These are phyloP conservation scores for Botrytis deweyae DNA, from an alignment of 2,329 filamentous ascomycete species.

Conservation along the genomic window DNA sequence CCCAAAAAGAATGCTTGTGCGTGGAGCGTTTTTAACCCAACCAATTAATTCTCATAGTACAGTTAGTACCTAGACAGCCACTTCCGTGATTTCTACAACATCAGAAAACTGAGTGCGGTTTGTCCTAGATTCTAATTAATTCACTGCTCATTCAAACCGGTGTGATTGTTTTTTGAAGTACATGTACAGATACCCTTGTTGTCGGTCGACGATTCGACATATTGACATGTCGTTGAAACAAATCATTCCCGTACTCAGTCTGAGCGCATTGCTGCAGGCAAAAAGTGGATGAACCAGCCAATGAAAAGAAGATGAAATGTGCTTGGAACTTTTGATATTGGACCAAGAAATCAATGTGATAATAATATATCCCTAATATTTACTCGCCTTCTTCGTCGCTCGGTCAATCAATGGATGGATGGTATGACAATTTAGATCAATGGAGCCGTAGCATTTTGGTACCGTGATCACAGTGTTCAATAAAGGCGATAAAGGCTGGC, in stretches of 20 bases:
- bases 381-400: neutral
- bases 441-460: neutral
- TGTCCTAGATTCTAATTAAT: neutral
- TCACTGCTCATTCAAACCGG: neutral
- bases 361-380: neutral
- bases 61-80: neutral
- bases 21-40: neutral
- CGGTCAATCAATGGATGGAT: neutral
- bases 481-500: neutral
- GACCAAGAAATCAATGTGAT: neutral
- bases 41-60: neutral
- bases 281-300: neutral
- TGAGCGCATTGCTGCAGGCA: neutral
- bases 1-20: neutral
- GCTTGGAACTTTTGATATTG: constrained; percentile 2
- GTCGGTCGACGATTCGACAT: neutral
- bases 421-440: neutral
- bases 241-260: constrained; percentile 1
- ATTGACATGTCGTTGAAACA: constrained; percentile 2
- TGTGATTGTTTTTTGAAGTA: neutral
- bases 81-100: constrained; percentile 4
- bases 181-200: constrained; percentile 7
- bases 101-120: neutral
- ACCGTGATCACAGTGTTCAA: neutral
- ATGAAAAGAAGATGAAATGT: neutral